Evolutionary conservation across 768 basidiomycete genomes (phyloP), one percentile per base, ranked within the genome.

Genomic region (Leucocoprinus birnbaumii): DNA sequence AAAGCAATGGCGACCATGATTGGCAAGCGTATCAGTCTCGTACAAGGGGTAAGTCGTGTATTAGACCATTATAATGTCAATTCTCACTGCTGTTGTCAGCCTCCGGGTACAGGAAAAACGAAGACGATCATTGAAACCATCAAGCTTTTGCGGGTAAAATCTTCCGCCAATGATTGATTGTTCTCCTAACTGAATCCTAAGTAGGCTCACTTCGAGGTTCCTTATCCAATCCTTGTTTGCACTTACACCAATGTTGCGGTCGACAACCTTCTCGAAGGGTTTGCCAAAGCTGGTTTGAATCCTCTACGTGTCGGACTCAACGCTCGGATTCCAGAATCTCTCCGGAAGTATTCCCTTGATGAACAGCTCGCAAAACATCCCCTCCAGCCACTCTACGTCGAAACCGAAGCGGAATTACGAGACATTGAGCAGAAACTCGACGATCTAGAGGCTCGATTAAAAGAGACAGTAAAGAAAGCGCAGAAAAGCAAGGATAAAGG

Each of bases 191-290:
- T 42, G 14, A 46, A 3, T 11, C 18, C 50, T 43, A n/a, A 24
- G 42, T 24, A 92, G 86, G 66, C 71, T 2, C 83, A 92, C 63
- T 98, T 94, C 66, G 77, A 87, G 66, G 84, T 95, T 9, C 82
- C 89, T 4, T 82, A 89, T 34, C 93, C 93, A 1, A 75, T 96
- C 38, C 80, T 98, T 13, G 87, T 96, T n/a, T 91, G 91, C 67
- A 94, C 94, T 0, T 96, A 91, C 65, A 97, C 95, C 38, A 95
- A 97, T 61, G 90, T 85, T 18, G 94, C 95, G 0, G 92, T 95
- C 18, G 94, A 97, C 65, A 91, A 95, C 61, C 83, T 97, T 8
- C 83, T 94, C 35, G 85, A 88, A 63, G 89, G 89, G 0, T 75
- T 94, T 22, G 76, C 75, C 8, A 68, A 71, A 6, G 73, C 78